phyloP scores from a whole-genome alignment of 225 moss, liverwort and hornwort species.

The Pseudisothecium myosuroides region DNA sequence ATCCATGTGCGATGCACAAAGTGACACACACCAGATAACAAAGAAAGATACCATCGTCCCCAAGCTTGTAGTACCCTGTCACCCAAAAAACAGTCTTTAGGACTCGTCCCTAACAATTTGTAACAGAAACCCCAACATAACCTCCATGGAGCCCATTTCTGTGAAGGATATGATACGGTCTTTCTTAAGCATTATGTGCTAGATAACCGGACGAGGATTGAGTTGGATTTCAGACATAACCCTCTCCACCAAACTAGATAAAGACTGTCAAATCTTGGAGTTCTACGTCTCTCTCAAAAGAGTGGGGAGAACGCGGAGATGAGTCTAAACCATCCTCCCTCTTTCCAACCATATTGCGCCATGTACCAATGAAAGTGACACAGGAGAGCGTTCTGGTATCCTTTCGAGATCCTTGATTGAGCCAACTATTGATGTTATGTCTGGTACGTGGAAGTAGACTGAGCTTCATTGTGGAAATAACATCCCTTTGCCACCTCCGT shows the following conservation, averaged over 20 bases:
- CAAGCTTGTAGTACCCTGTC: conserved; percentile 30
- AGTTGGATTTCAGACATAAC: background rate
- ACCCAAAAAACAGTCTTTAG: conserved; percentile 1
- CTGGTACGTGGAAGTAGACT: background rate
- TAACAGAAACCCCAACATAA: background rate
- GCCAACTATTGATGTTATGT: background rate
- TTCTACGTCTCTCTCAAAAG: background rate
- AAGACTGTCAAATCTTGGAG: background rate
- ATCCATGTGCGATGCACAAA: conserved; percentile 37
- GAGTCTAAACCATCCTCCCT: background rate
- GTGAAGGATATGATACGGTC: background rate
- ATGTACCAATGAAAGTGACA: background rate
- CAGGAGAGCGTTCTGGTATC: background rate
- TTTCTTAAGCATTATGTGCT: background rate
- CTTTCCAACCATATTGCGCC: background rate
- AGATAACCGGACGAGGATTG: background rate
- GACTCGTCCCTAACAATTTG: background rate
- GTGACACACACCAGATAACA: conserved; percentile 50
- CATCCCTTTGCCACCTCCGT: background rate
- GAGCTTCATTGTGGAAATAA: background rate
- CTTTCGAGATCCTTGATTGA: background rate
- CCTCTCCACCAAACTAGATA: background rate
- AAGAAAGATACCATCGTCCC: conserved; percentile 41
- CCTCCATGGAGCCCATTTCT: background rate
- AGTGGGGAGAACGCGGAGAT: background rate